These are phyloP conservation scores for Ramaria sp. DNA, from an alignment of 768 basidiomycete genomes.

Conservation along the genomic window DNA sequence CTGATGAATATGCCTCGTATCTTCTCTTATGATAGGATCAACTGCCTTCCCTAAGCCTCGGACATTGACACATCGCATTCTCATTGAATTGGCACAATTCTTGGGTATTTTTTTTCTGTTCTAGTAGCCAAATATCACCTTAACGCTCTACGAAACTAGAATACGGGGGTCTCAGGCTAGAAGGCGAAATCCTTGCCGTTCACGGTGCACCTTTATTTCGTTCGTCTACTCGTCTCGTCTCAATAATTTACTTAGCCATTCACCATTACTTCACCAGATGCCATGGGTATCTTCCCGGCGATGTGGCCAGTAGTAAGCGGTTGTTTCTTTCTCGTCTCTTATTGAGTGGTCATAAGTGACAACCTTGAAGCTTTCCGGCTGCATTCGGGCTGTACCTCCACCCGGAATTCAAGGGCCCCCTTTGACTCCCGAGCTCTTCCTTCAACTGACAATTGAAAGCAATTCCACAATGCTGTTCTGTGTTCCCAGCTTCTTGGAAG, in stretches of 20 bases:
- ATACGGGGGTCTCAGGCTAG: conserved; percentile 12
- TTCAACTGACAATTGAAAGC: conserved; percentile 9
- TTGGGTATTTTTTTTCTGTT: conserved; percentile 7
- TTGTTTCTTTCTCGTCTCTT: too few relatives aligned
- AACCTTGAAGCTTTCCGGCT: conserved; percentile 5
- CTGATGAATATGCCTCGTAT: background rate
- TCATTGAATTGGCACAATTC: conserved; percentile 11
- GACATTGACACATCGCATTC: conserved; percentile 9
- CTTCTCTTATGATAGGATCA: conserved; percentile 13
- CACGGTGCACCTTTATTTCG: conserved; percentile 19
- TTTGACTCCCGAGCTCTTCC: conserved; percentile 15
- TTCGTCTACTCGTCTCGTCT: conserved; percentile 7
- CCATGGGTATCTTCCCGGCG: conserved; percentile 1
- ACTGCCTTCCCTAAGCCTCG: conserved; percentile 22
- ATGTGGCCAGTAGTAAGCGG: conserved; percentile 5
- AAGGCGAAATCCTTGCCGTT: conserved; percentile 10
- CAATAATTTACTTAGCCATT: background rate
- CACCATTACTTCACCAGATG: background rate
- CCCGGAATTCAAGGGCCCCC: conserved; percentile 14
- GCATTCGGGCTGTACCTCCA: conserved; percentile 11
- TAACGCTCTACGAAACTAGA: background rate
- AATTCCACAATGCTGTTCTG: conserved; percentile 7
- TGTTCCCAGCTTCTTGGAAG: conserved; percentile 22
- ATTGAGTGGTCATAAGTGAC: conserved; percentile 8
- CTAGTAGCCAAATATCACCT: background rate